Evolutionary conservation across 2,329 filamentous ascomycete genomes (phyloP), one percentile per base, ranked within the genome.

Genomic region (Nigrograna mackinnonii): DNA sequence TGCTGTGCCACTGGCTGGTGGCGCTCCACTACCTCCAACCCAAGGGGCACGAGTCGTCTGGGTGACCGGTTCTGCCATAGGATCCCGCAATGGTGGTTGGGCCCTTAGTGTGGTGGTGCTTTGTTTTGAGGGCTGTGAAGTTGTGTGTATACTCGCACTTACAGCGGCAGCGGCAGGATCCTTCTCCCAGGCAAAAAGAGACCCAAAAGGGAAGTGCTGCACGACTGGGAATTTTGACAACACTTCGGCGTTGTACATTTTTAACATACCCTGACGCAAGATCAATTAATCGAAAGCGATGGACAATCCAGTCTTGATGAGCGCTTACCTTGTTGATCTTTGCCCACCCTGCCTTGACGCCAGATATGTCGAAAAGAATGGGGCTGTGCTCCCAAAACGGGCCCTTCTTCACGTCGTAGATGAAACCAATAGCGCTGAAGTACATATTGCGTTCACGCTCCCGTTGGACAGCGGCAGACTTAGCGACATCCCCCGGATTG

Each of bases 161-260:
- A 65, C 60, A 5, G 52, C 22, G 26, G 55, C 46, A 13, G 72
- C 73, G 6, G 59, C 51, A 0, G 73, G 69, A 47, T 78, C 72
- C n/a, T 57, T 50, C 49, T 74, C 68, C 73, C 75, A 78, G 26
- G 53, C 49, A 49, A 77, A 77, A 9, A 78, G 57, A n/a, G 72
- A 74, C 14, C 75, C 75, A 43, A 78, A 77, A 3, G 70, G 72
- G 44, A 78, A 97, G 69, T 99, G 94, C 70, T 99, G 94, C n/a
- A 99, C 90, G 3, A 99, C 94, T 3, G 94, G 94, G 62, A 96
- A 96, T 68, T 99, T 99, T 28, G 88, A 89, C 12, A 99, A 77
- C 3, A 99, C 94, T 73, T 99, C 94, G 14, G 89, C 94, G 54
- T 95, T 91, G 73, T 92, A 99, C 94, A 99, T 99, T 71, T 97